Evolutionary conservation across 148 eudicot genomes (phyloP).

Genomic region (Camellia lanceoleosa): DNA sequence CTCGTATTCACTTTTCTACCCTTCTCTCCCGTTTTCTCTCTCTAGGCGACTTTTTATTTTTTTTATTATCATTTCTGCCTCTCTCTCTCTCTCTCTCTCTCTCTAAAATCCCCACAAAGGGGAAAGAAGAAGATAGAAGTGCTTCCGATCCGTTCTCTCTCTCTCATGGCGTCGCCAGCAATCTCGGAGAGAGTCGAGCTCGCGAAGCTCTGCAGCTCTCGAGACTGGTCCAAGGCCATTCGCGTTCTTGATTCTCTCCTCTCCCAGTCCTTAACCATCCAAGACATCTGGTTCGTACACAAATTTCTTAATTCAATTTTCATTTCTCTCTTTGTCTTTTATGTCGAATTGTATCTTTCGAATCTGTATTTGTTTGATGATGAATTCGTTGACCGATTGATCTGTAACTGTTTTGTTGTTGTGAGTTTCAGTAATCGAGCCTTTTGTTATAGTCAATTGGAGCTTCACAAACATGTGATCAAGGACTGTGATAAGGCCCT

Average conservation of each 20-base stretch:
- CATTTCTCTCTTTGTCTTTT: neutral
- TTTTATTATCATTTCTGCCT: neutral
- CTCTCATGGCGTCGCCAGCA: slow-evolving; percentile 51
- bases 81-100: neutral
- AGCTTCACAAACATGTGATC: slow-evolving; percentile 95
- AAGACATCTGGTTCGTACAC: slow-evolving; percentile 70
- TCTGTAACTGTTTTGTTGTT: neutral
- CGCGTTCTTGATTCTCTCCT: slow-evolving; percentile 87
- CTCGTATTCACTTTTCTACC: neutral
- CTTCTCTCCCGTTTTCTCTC: neutral
- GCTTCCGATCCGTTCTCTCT: slow-evolving; percentile 12
- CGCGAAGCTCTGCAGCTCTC: slow-evolving; percentile 74
- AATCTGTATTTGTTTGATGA: neutral
- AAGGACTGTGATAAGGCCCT: slow-evolving; percentile 95
- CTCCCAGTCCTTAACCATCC: slow-evolving; percentile 54
- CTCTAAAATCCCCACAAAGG: neutral
- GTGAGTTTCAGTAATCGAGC: slow-evolving; percentile 79
- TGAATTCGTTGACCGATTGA: slow-evolving; percentile 12
- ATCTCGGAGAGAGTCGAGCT: slow-evolving; percentile 66
- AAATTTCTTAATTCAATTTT: neutral
- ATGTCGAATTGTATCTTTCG: neutral
- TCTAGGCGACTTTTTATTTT: neutral
- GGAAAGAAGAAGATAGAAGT: neutral
- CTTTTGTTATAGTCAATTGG: slow-evolving; percentile 90
- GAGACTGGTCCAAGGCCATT: slow-evolving; percentile 97